Percentiles rank a stretch among this genome's conserved stretches.
Evolutionary conservation across 768 basidiomycete genomes (phyloP).

Genomic region (Chalciporus piperatus): DNA sequence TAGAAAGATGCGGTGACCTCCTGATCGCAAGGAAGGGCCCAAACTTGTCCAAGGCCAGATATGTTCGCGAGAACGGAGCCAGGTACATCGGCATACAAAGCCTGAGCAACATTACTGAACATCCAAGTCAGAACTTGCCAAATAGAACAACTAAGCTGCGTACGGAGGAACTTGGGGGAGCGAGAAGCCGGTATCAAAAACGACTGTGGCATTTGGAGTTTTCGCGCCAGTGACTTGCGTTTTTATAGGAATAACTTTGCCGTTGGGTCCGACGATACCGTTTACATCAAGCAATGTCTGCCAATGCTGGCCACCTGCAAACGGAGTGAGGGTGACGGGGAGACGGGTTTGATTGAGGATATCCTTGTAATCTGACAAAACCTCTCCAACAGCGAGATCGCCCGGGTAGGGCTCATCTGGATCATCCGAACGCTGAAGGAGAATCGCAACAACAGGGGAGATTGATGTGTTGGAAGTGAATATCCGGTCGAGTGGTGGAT

Average conservation of each 20-base stretch:
- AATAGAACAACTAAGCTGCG: constrained; percentile 9
- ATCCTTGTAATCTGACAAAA: constrained; percentile 45
- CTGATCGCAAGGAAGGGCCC: constrained; percentile 61
- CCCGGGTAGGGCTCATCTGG: constrained; percentile 52
- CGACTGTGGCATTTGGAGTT: constrained; percentile 49
- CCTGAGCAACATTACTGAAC: constrained; percentile 50
- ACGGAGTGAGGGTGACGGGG: constrained; percentile 40
- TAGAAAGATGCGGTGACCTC: constrained; percentile 65
- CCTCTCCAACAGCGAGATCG: constrained; percentile 60
- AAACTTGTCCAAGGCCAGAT: constrained; percentile 43
- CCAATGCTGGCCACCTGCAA: constrained; percentile 56
- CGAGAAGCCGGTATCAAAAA: constrained; percentile 71
- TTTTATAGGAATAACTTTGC: constrained; percentile 42
- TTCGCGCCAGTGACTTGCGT: constrained; percentile 45
- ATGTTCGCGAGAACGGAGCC: constrained; percentile 49
- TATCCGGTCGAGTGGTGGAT: constrained; percentile 60
- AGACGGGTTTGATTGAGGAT: constrained; percentile 53
- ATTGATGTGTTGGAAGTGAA: constrained; percentile 57
- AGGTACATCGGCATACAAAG: constrained; percentile 55
- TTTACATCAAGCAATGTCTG: constrained; percentile 59
- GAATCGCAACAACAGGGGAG: constrained; percentile 60
- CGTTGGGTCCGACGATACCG: constrained; percentile 62
- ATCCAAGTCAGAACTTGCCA: constrained; percentile 12
- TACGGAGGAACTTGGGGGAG: constrained; percentile 60
- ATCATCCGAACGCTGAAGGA: constrained; percentile 60